Percentiles rank a stretch among this genome's conserved stretches.
Conservation (phyloP, 805 yeast genomes). For the Yarrowia divulgata region DNA sequence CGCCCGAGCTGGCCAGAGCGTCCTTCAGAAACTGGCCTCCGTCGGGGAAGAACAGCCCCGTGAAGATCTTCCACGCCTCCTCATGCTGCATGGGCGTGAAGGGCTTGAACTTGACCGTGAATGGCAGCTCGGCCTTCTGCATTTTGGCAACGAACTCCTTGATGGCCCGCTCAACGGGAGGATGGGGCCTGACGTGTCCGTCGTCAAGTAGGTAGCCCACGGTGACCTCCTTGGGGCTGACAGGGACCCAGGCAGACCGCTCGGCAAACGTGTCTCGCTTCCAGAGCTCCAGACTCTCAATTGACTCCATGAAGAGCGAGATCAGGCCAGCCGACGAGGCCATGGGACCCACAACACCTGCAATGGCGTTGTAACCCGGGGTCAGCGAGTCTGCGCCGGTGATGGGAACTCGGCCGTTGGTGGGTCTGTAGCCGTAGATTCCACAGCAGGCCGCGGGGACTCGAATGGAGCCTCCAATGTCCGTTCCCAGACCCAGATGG, state of each 20-base stretch:
- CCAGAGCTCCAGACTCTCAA: constrained; percentile 58
- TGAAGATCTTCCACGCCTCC: constrained; percentile 63
- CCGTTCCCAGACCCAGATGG: constrained; percentile 62
- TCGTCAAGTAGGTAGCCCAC: constrained; percentile 60
- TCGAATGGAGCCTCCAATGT: constrained; percentile 63
- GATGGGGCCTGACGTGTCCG: constrained; percentile 58
- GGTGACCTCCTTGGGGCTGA: constrained; percentile 50
- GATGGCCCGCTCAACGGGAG: constrained; percentile 63
- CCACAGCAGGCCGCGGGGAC: constrained; percentile 58
- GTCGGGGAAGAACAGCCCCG: constrained; percentile 59
- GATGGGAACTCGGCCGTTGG: constrained; percentile 55
- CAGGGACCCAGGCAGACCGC: constrained; percentile 57
- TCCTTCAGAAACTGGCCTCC: constrained; percentile 54
- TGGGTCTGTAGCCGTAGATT: constrained; percentile 59
- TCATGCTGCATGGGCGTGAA: constrained; percentile 31
- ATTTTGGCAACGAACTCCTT: constrained; percentile 62
- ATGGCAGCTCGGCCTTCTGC: constrained; percentile 49
- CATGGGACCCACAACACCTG: constrained; percentile 60
- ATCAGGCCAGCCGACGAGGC: constrained; percentile 53
- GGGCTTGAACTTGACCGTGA: constrained; percentile 25
- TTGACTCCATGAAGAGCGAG: constrained; percentile 52
- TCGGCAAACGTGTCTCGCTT: constrained; percentile 57
- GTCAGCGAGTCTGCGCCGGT: constrained; percentile 50
- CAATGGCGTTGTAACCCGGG: constrained; percentile 53
- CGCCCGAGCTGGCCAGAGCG: constrained; percentile 43